phyloP scores from a whole-genome alignment of 2,329 filamentous ascomycete genomes.

The Whalleya microplaca region DNA sequence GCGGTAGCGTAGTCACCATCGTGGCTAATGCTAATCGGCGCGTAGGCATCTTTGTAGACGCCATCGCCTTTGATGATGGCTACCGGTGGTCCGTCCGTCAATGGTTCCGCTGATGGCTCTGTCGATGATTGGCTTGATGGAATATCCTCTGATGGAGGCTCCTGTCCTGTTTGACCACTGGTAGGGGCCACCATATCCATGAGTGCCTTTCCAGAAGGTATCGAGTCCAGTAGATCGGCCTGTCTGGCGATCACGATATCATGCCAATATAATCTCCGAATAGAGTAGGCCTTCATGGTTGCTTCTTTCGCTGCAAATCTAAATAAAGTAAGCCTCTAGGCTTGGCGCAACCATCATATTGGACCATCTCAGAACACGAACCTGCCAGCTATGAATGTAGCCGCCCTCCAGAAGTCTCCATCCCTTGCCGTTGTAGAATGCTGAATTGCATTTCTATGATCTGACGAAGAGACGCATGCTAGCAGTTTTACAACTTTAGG shows the following conservation, averaged over 20 bases:
- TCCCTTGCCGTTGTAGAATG: constrained; percentile 1
- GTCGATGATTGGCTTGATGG: constrained; percentile 18
- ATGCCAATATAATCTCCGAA: constrained; percentile 63
- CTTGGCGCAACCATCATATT: not conserved
- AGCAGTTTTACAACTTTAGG: constrained; percentile 13
- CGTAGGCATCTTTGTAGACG: constrained; percentile 52
- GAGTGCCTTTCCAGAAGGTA: constrained; percentile 27
- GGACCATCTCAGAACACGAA: constrained; percentile 29
- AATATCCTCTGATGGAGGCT: not conserved
- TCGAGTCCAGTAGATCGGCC: not conserved
- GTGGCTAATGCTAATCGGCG: constrained; percentile 81
- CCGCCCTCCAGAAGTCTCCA: constrained; percentile 41
- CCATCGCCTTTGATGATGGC: constrained; percentile 44
- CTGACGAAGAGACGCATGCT: constrained; percentile 10
- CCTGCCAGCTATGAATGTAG: constrained; percentile 50
- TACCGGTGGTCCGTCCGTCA: constrained; percentile 47
- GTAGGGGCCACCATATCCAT: not conserved
- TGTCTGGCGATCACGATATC: constrained; percentile 53
- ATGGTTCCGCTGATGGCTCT: no score
- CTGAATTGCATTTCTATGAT: constrained; percentile 9
- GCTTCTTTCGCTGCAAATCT: constrained; percentile 78
- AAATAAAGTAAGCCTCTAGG: not conserved
- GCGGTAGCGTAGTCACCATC: constrained; percentile 82
- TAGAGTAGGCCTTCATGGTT: constrained; percentile 70
- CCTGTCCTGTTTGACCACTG: not conserved